Evolutionary conservation across 495 filamentous ascomycete species (phyloP), one percentile per base, ranked within the genome.

Genomic region (Aspergillus leporis): DNA sequence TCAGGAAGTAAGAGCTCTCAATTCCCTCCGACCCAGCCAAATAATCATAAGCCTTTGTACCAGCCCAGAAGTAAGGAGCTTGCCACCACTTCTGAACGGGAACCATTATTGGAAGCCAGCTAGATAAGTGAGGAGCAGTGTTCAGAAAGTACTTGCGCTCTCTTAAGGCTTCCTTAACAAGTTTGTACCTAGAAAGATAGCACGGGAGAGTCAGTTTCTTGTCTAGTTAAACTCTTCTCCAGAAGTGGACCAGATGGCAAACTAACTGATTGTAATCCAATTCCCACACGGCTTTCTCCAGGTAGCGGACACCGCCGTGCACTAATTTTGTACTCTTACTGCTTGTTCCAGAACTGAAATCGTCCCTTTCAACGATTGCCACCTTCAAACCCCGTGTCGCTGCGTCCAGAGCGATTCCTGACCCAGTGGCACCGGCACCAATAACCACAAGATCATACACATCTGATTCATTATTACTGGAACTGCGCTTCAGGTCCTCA

Each of bases 291-390:
- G 94, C 94, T 77, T 98, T 98, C 70, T 98, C 94, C 53, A 98
- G 77, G 69, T 98, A 98, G 58, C 94, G 82, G 47, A 98, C 94
- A 66, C 94, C 94, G 59, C 94, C 94, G 73, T 98, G 94, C 3
- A 98, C 94, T 58, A 98, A 78, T 73, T 98, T 98, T 32, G 94
- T 98, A 74, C 90, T 94, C 76, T 98, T 98, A 69, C 89, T 93
- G 73, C 91, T 96, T 14, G 94, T 98, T 21, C 94, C 94, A 61
- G 87, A 85, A 66, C 87, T 89, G 74, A 98, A 98, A 73, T 98
- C 94, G 67, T 98, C 94, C 52, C 92, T 80, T 72, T 98, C 94
- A n/a, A 98, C 87, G 45, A 96, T 72, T 36, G 94, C 94, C 41
- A 98, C 94, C 76, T 90, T 94, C 65, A 98, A 76, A 6, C 94